Percentiles rank a stretch among this genome's conserved stretches.
These are phyloP conservation scores for Exophiala sp. DNA, from an alignment of 2,329 filamentous ascomycete genomes.

Conservation along the genomic window DNA sequence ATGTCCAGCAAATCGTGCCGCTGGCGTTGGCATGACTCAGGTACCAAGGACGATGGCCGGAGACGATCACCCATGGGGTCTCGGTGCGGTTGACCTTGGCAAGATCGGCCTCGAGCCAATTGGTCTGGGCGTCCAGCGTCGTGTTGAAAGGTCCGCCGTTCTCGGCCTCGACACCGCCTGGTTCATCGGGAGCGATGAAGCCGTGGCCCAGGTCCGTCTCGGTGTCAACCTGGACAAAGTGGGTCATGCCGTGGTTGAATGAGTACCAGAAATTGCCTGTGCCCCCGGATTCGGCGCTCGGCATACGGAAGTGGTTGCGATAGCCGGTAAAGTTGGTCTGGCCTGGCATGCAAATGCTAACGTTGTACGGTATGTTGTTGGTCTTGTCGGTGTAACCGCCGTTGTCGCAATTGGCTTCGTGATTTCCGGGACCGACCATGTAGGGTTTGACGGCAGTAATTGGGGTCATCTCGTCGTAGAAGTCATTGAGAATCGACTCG, in stretches of 20 bases:
- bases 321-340: constrained; percentile 52
- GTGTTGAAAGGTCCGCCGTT: constrained; percentile 40
- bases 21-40: constrained; percentile 36
- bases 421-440: constrained; percentile 52
- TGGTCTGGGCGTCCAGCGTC: constrained; percentile 45
- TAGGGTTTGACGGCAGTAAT: constrained; percentile 46
- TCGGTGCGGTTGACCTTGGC: constrained; percentile 43
- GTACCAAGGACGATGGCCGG: constrained; percentile 51
- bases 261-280: constrained; percentile 55
- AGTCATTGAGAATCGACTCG: constrained; percentile 52
- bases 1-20: neutral
- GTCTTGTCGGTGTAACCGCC: constrained; percentile 42
- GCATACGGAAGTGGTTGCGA: constrained; percentile 52
- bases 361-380: constrained; percentile 45
- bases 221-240: constrained; percentile 48
- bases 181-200: constrained; percentile 45
- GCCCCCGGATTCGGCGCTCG: constrained; percentile 46
- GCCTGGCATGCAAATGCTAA: constrained; percentile 47
- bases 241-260: constrained; percentile 52
- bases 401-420: constrained; percentile 47
- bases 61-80: constrained; percentile 51
- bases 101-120: constrained; percentile 47
- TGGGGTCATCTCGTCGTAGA: constrained; percentile 48
- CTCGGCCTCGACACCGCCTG: constrained; percentile 48
- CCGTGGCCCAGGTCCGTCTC: constrained; percentile 52